phyloP scores from a whole-genome alignment of 768 basidiomycete genomes.

The Pisolithus marmoratus region DNA sequence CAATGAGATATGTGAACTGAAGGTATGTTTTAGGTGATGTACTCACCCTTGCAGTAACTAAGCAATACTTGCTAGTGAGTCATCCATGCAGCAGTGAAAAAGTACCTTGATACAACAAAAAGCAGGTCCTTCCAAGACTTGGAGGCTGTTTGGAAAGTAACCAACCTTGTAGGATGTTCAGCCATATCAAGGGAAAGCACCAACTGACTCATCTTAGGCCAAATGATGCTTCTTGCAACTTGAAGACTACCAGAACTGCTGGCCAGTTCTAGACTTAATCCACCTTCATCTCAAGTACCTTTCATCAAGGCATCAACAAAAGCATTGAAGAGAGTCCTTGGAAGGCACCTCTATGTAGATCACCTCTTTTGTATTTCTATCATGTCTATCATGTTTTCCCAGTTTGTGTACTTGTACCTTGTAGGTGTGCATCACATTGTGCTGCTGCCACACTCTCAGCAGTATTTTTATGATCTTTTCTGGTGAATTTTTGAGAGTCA shows the following conservation, averaged over 20 bases:
- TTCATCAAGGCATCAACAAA: background rate
- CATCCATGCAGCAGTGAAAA: background rate
- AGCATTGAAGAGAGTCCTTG: background rate
- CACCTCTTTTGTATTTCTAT: no score
- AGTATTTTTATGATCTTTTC: no score
- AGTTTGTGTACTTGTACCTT: no score
- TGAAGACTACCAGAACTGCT: background rate
- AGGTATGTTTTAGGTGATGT: background rate
- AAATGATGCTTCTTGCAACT: background rate
- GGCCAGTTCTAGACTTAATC: conserved; percentile 1
- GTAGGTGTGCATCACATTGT: no score
- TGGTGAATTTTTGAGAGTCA: no score
- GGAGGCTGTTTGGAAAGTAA: background rate
- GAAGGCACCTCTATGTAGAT: no score
- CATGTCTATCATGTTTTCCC: no score
- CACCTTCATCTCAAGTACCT: conserved; percentile 2
- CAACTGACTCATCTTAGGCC: background rate
- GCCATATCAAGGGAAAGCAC: background rate
- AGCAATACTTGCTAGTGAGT: background rate
- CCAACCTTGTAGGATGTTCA: background rate
- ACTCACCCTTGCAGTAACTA: background rate
- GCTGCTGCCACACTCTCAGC: no score
- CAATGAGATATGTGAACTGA: background rate
- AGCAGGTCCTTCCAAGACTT: background rate
- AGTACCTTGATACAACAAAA: background rate